A percentile compares a stretch with the other conserved stretches of the same genome.
phyloP scores from a whole-genome alignment of 2,329 filamentous ascomycete species.

The Aphanoascus verrucosus region DNA sequence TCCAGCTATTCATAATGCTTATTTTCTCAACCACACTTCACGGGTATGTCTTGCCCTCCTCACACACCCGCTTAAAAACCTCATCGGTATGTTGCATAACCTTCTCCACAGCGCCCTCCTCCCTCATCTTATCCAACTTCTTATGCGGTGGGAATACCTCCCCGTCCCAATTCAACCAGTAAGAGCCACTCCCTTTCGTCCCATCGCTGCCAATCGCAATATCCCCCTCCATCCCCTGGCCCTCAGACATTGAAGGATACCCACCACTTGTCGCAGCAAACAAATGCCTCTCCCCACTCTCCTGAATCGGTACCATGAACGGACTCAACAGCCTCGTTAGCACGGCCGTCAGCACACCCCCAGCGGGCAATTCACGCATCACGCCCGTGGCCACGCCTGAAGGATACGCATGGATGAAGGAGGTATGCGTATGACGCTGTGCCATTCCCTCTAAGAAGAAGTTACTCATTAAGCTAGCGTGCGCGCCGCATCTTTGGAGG shows the following conservation, averaged over 20 bases:
- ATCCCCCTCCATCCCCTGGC: slow-evolving; percentile 4
- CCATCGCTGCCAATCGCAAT: slow-evolving; percentile 17
- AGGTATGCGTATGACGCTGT: slow-evolving; percentile 35
- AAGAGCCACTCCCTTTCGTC: slow-evolving; percentile 17
- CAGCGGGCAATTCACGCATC: slow-evolving; percentile 6
- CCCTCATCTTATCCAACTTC: slow-evolving; percentile 14
- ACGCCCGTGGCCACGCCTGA: slow-evolving; percentile 27
- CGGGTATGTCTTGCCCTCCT: slow-evolving; percentile 9
- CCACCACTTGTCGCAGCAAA: slow-evolving; percentile 16
- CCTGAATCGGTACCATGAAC: slow-evolving; percentile 15
- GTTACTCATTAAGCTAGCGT: slow-evolving; percentile 42
- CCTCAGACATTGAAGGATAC: slow-evolving; percentile 14
- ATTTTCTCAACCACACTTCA: too few species aligned
- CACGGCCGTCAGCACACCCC: slow-evolving; percentile 4
- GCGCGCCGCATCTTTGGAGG: slow-evolving; percentile 21
- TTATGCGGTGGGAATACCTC: slow-evolving; percentile 13
- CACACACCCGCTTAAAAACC: slow-evolving; percentile 16
- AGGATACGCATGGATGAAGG: slow-evolving; percentile 42
- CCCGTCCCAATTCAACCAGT: slow-evolving; percentile 17
- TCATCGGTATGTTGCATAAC: slow-evolving; percentile 19
- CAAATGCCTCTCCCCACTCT: slow-evolving; percentile 20
- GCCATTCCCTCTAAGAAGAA: slow-evolving; percentile 42
- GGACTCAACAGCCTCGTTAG: slow-evolving; percentile 26
- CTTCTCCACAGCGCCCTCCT: slow-evolving; percentile 15
- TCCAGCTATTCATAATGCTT: too few species aligned